Conservation (phyloP, 805 yeast species). For the Candida boidinii region DNA sequence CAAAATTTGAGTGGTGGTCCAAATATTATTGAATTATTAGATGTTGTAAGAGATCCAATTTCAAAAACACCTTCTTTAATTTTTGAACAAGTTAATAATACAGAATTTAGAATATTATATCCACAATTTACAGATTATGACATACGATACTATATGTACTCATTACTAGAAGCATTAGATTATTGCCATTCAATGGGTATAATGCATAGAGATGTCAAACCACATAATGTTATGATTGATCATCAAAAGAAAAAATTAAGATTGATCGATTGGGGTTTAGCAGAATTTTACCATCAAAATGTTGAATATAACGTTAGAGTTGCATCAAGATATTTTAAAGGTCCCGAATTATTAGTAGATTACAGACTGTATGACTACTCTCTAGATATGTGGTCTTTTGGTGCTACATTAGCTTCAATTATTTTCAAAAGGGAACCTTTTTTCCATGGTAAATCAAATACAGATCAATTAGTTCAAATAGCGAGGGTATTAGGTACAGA, state of each 20-base stretch:
- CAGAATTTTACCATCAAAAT: slow-evolving; percentile 87
- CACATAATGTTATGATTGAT: slow-evolving; percentile 91
- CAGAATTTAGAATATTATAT: slow-evolving; percentile 80
- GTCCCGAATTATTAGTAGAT: slow-evolving; percentile 83
- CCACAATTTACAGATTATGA: slow-evolving; percentile 72
- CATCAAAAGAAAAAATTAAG: slow-evolving; percentile 54
- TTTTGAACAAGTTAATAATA: slow-evolving; percentile 76
- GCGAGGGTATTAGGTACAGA: slow-evolving; percentile 84
- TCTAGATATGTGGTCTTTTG: slow-evolving; percentile 84
- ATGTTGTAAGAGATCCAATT: slow-evolving; percentile 81
- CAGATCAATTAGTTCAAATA: slow-evolving; percentile 86
- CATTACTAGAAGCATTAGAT: slow-evolving; percentile 75
- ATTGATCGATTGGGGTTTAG: slow-evolving; percentile 91
- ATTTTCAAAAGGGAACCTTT: slow-evolving; percentile 86
- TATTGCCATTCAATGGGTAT: slow-evolving; percentile 90
- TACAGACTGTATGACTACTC: slow-evolving; percentile 81
- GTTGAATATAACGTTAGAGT: slow-evolving; percentile 88
- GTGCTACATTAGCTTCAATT: slow-evolving; percentile 86
- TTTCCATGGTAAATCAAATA: slow-evolving; percentile 85
- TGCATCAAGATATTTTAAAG: slow-evolving; percentile 86
- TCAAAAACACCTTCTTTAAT: slow-evolving; percentile 83
- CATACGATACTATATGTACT: slow-evolving; percentile 76
- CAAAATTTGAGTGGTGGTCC: slow-evolving; percentile 83
- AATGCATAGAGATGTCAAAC: slow-evolving; percentile 91
- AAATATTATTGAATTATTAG: slow-evolving; percentile 65